Base-by-base conservation (phyloP, 345 rosid genomes). In the Moricandia moricandioides region DNA sequence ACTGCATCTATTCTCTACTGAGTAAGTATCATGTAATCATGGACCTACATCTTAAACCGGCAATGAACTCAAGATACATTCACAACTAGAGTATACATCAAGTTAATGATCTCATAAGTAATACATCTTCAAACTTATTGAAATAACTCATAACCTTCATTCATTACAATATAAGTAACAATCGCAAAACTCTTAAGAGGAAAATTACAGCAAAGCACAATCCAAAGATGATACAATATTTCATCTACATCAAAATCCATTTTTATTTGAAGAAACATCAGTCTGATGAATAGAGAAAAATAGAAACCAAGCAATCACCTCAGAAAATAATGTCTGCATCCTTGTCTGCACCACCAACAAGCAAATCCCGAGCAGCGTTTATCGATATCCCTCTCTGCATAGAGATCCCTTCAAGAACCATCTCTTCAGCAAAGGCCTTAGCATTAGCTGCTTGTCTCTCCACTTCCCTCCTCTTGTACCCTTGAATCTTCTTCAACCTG, bases 321-420 rank as follows among this genome's bases (percentile, higher is more conserved):
- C 80, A 93, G 87, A 89, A 93, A 69, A 91, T 88, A 58, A 91
- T 87, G 73, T 89, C 98, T 74, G 86, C 81, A 59, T 91, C 98
- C 83, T 83, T 91, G 81, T 59, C 92, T 56, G 52, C 80, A 11
- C 84, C 87, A 7, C 80, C 86, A 69, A 82, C 82, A 55, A 93
- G 82, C 69, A 89, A 40, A 74, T 84, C 83, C 61, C 84, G 90
- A 52, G 92, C 91, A 29, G 92, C 78, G 29, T 77, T 81, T 2
- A 86, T 34, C 9, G 97, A 88, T 77, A 90, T 79, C 13, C 92
- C 94, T 83, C 82, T 84, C 74, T 85, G 86, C 89, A 91, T 80
- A 56, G 97, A 89, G 70, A 89, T 76, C 67, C 80, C 86, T 82
- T 86, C 92, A 0, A 87, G 85, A 65, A 87, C 57, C 85, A 86